Evolutionary conservation across 1,284 basidiomycete species (phyloP).

Genomic region (Austroboletus novae-zelandiae): DNA sequence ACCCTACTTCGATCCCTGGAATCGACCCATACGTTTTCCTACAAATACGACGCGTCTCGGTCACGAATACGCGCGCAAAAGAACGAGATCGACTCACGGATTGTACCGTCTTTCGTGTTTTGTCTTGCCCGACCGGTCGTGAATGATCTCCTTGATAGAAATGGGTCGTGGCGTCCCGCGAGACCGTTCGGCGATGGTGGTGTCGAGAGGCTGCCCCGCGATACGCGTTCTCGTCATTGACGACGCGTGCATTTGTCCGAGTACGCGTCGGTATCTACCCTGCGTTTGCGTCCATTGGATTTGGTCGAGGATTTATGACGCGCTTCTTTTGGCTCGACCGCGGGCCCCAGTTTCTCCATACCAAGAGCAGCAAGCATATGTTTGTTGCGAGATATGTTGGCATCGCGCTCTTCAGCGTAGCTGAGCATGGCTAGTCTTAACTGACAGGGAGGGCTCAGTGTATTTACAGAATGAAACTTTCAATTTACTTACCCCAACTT

Average conservation of each 20-base stretch:
- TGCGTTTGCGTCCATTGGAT: constrained; percentile 16
- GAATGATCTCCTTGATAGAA: constrained; percentile 31
- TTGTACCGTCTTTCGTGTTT: constrained; percentile 49
- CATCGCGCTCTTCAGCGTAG: constrained; percentile 47
- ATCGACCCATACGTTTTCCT: constrained; percentile 47
- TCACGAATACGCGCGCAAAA: neutral
- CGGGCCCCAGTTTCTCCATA: constrained; percentile 39
- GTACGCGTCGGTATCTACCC: too few species aligned
- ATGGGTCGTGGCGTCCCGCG: constrained; percentile 43
- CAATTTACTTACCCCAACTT: too few species aligned
- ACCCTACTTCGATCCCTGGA: constrained; percentile 72
- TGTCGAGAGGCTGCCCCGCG: too few species aligned
- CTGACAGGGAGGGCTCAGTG: too few species aligned
- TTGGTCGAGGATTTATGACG: constrained; percentile 14
- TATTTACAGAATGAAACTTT: too few species aligned
- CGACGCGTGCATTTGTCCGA: constrained; percentile 25
- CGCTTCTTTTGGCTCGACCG: too few species aligned
- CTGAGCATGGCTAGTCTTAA: constrained; percentile 14
- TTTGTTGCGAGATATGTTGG: constrained; percentile 52
- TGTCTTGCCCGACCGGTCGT: constrained; percentile 36
- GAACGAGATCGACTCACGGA: constrained; percentile 50
- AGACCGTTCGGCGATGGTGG: too few species aligned
- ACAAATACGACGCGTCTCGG: neutral
- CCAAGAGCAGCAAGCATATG: constrained; percentile 44
- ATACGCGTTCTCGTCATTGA: constrained; percentile 39